Evolutionary conservation across 768 basidiomycete genomes (phyloP).

Genomic region (Tulasnella calospora): DNA sequence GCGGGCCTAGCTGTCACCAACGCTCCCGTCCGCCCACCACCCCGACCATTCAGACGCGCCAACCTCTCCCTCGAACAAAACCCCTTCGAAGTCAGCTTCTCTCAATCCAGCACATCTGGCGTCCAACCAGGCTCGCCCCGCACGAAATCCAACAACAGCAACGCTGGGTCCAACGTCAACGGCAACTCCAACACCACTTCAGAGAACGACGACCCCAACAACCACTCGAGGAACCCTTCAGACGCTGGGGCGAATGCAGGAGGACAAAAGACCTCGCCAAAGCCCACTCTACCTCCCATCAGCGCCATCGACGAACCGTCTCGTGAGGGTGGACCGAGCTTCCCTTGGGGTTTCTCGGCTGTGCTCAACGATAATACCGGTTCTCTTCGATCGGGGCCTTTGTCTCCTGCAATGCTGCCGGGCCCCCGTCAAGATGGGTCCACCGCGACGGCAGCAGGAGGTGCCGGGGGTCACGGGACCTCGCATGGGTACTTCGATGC

Average conservation of each 20-base stretch:
- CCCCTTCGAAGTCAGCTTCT: constrained; percentile 71
- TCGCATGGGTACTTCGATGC: constrained; percentile 53
- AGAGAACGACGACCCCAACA: constrained; percentile 32
- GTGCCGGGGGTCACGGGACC: constrained; percentile 32
- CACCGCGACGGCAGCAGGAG: constrained; percentile 35
- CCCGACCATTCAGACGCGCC: constrained; percentile 45
- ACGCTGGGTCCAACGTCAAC: constrained; percentile 29
- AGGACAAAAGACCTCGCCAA: constrained; percentile 40
- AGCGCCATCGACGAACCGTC: constrained; percentile 60
- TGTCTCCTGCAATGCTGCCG: constrained; percentile 93
- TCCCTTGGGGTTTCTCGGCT: constrained; percentile 58
- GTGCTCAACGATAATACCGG: constrained; percentile 46
- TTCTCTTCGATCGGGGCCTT: constrained; percentile 84
- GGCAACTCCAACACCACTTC: constrained; percentile 29
- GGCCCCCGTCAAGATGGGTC: constrained; percentile 53
- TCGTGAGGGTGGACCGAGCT: constrained; percentile 42
- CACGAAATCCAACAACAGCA: constrained; percentile 34
- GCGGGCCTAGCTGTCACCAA: constrained; percentile 6
- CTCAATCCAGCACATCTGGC: constrained; percentile 35
- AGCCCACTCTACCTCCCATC: constrained; percentile 77
- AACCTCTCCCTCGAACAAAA: constrained; percentile 81
- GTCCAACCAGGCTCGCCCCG: constrained; percentile 34
- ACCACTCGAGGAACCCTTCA: constrained; percentile 27
- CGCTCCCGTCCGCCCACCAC: constrained; percentile 4
- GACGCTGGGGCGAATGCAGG: constrained; percentile 27